Evolutionary conservation across 75 land plant species (phyloP).

Genomic region (Sequoia sempervirens): DNA sequence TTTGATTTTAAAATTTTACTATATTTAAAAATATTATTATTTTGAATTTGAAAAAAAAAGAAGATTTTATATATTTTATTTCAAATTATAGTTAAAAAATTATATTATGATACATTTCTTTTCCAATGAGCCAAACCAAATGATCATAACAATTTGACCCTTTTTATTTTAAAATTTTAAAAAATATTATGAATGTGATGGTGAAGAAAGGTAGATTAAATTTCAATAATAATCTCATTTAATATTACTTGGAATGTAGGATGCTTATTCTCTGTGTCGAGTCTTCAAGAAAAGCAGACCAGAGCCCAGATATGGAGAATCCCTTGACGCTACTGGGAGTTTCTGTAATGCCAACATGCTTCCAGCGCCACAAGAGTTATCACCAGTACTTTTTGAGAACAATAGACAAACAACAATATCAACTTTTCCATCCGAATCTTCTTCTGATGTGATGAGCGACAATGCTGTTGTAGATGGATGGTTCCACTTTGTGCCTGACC

Average conservation of each 20-base stretch:
- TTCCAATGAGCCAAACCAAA: too few species aligned
- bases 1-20: too few species aligned
- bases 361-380: background rate
- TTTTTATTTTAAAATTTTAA: too few species aligned
- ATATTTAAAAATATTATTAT: too few species aligned
- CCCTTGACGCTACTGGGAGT: background rate
- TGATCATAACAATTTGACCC: too few species aligned
- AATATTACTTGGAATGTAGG: slow-evolving; percentile 9
- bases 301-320: slow-evolving; percentile 24
- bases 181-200: too few species aligned
- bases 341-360: background rate
- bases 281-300: slow-evolving; percentile 27
- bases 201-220: too few species aligned
- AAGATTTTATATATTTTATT: too few species aligned
- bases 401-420: background rate
- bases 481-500: background rate
- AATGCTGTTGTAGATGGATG: background rate
- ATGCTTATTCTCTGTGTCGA: slow-evolving; percentile 20
- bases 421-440: background rate
- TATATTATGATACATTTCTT: too few species aligned
- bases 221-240: background rate
- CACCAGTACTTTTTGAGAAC: background rate
- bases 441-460: background rate
- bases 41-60: too few species aligned
- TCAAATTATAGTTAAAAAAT: too few species aligned